Evolutionary conservation across 345 rosid genomes (phyloP), one percentile per base, ranked within the genome.

Genomic region (Corchorus olitorius): DNA sequence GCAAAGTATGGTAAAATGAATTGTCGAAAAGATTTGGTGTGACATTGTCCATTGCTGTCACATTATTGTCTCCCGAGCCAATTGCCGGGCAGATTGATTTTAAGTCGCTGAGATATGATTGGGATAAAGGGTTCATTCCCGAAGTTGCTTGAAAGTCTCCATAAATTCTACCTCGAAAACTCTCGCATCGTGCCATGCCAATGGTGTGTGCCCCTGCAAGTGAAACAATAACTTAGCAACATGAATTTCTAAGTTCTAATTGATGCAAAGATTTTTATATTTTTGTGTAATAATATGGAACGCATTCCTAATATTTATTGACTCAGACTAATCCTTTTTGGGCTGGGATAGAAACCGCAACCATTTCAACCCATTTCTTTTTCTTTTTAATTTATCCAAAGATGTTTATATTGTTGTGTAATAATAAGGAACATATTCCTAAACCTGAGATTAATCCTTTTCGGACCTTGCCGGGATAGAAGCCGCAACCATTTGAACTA

Each of bases 11-110:
- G 79, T 83, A 95, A 59, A 83, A 89, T 1, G 97, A 87, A 37
- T 93, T 93, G 86, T 93, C 99, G 50, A 93, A 95, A 13, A 85
- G 84, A 63, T 86, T 66, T 0, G 99, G 99, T 3, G 94, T 93
- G 12, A 77, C 86, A 50, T 89, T 76, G 81, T 95, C 99, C 80
- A 95, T 81, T 0, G 96, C 92, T 67, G 93, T 79, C 54, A 71
- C 50, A 78, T 89, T 95, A 39, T 86, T 78, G 67, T 88, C 92
- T 69, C 91, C 90, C 62, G 85, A 89, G 11, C 87, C 89, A 0
- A 72, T 85, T 27, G 80, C 83, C 0, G 99, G 97, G 79, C 99
- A 95, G 5, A 49, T 72, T 13, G 90, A 73, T 80, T 46, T 83
- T 76, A 95, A 79, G n/a, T 72, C 76, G 35, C 74, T 68, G 15